phyloP scores from a whole-genome alignment of 2,329 filamentous ascomycete genomes.

The Curvularia hawaiiensis region DNA sequence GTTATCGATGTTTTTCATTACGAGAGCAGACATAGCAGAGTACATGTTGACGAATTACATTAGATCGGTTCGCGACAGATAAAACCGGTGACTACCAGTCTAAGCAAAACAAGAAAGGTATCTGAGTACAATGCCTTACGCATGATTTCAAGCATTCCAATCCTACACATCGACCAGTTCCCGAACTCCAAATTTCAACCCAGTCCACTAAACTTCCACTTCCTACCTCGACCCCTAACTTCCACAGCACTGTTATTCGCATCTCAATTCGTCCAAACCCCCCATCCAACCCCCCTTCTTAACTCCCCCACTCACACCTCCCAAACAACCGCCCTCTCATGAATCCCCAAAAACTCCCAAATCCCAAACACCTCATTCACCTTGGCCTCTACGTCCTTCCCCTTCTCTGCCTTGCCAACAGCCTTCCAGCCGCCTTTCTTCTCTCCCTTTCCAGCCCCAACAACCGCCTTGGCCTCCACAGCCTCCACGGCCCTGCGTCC shows the following conservation, averaged over 20 bases:
- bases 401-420: constrained; percentile 13
- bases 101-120: too few relatives aligned
- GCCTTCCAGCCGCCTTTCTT: not conserved
- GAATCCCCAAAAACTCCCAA: constrained; percentile 31
- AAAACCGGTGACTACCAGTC: too few relatives aligned
- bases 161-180: not conserved
- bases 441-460: too few relatives aligned
- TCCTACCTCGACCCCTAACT: not conserved
- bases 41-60: too few relatives aligned
- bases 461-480: not conserved
- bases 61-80: too few relatives aligned
- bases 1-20: too few relatives aligned
- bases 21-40: too few relatives aligned
- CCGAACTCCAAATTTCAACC: not conserved
- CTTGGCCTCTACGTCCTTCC: constrained; percentile 15
- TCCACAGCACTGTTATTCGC: not conserved
- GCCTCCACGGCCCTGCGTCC: constrained; percentile 25
- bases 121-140: too few relatives aligned
- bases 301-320: constrained; percentile 20
- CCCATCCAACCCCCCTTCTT: constrained; percentile 14
- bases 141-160: not conserved
- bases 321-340: constrained; percentile 17
- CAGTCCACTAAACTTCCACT: not conserved
- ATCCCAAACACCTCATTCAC: not conserved
- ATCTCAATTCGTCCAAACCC: constrained; percentile 27